Evolutionary conservation across 1,284 basidiomycete genomes (phyloP).

Genomic region (Puccinia hordei): DNA sequence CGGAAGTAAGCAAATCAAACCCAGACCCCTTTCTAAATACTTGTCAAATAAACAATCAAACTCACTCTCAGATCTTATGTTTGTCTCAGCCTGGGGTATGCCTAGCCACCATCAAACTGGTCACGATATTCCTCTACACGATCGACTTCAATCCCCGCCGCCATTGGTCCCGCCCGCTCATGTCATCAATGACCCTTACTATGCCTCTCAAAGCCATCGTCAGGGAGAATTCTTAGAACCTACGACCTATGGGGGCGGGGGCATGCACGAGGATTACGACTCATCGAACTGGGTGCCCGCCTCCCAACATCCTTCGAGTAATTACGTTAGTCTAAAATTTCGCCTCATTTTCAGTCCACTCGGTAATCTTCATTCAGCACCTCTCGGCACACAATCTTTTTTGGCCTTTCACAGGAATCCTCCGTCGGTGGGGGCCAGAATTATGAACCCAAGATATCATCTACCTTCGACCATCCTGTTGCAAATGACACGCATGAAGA

Average conservation of each 20-base stretch:
- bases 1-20: conserved; percentile 3
- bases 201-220: not conserved
- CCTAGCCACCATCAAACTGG: conserved; percentile 12
- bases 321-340: conserved; percentile 5
- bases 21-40: not conserved
- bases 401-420: not conserved
- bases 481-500: conserved; percentile 18
- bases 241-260: conserved; percentile 34
- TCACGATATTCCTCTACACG: conserved; percentile 19
- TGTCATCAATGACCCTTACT: conserved; percentile 2
- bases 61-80: not conserved
- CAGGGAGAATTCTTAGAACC: not conserved
- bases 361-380: not conserved
- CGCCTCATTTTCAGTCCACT: not conserved
- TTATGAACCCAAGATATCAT: conserved; percentile 20
- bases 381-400: not conserved
- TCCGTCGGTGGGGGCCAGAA: not conserved
- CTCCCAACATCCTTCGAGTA: conserved; percentile 25
- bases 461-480: conserved; percentile 5
- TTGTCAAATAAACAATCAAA: not conserved
- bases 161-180: not conserved
- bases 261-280: conserved; percentile 37
- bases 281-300: conserved; percentile 25
- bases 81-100: conserved; percentile 25
- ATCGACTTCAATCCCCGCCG: not conserved